Evolutionary conservation across 2,329 filamentous ascomycete genomes (phyloP), one percentile per base, ranked within the genome.

Genomic region (Hypoxylon sp.): DNA sequence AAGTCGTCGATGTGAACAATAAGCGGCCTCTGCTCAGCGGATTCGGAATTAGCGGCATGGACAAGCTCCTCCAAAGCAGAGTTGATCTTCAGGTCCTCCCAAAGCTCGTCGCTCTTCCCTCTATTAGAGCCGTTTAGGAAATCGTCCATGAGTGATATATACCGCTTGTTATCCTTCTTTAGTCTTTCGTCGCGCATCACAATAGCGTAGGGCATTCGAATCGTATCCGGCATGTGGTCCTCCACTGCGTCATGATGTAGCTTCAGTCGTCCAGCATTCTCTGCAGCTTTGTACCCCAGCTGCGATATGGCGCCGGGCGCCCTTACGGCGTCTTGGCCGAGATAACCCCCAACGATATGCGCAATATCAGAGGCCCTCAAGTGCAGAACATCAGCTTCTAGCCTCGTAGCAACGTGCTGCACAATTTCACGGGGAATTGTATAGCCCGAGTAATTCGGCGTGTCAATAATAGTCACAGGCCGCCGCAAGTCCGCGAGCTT

Each of bases 1-100:
- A 93, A 91, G 74, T 98, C 92, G 73, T 91, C 87, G 11, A 97
- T 80, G 70, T 92, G 92, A 39, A 96, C 82, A 60, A 98, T 89
- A 6, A 93, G 83, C 22, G 82, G 83, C 20, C 75, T 82, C 73
- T 71, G 73, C 70, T 74, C 71, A 6, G 68, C 48, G 26, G 68
- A 64, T 5, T 75, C 69, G 19, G 75, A 67, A 24, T 83, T 78
- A 3, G 82, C 80, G 2, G 83, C 80, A 46, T 79, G 77, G 24
- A 89, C 77, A n/a, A 91, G 76, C 48, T 84, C 80, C 48, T 88
- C 85, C 43, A 91, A 70, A 6, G 85, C 80, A 30, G 84, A 80
- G 54, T 83, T 82, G 61, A 88, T 79, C 74, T 90, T 90, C 37
- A 89, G 77, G 32, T 85, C 85, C 48, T 87, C 86, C 85, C 87